phyloP scores from a whole-genome alignment of 176 grass and related monocot species.

The Rhipidocladum racemiflorum region DNA sequence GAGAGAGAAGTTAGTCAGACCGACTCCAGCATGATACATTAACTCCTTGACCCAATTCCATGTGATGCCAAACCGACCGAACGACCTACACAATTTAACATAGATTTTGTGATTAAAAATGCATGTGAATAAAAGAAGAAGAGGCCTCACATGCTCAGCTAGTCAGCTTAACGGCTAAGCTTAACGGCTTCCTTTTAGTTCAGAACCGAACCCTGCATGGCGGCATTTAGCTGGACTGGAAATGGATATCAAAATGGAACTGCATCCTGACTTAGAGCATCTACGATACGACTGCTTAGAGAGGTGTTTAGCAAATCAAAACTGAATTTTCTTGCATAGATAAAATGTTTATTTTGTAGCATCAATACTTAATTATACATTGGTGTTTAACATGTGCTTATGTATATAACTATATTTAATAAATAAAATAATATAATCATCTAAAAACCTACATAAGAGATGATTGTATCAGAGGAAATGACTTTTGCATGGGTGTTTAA shows the following conservation, averaged over 20 bases:
- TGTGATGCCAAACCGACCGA: slow-evolving; percentile 37
- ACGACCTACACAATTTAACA: slow-evolving; percentile 37
- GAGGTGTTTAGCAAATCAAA: no score
- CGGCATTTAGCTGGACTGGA: background rate
- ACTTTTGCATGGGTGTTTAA: no score
- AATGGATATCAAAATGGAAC: background rate
- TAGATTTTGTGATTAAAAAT: slow-evolving; percentile 8
- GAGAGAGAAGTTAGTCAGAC: background rate
- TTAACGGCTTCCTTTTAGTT: slow-evolving; percentile 10
- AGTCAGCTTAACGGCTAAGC: no score
- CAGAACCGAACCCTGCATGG: background rate
- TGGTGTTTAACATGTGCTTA: no score
- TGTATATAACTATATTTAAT: no score
- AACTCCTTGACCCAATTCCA: slow-evolving; percentile 29
- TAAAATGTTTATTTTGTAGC: no score
- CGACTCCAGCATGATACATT: background rate
- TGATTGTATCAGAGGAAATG: no score
- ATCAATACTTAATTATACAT: no score
- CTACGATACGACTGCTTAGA: no score
- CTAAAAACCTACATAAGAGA: no score
- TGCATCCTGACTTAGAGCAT: background rate
- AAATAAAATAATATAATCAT: no score
- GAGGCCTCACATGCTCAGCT: slow-evolving; percentile 17
- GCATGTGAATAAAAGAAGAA: background rate
- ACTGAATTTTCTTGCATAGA: no score